These are phyloP conservation scores for Trypanosoma brucei DNA, from an alignment of 208 protist genomes.

Conservation along the genomic window DNA sequence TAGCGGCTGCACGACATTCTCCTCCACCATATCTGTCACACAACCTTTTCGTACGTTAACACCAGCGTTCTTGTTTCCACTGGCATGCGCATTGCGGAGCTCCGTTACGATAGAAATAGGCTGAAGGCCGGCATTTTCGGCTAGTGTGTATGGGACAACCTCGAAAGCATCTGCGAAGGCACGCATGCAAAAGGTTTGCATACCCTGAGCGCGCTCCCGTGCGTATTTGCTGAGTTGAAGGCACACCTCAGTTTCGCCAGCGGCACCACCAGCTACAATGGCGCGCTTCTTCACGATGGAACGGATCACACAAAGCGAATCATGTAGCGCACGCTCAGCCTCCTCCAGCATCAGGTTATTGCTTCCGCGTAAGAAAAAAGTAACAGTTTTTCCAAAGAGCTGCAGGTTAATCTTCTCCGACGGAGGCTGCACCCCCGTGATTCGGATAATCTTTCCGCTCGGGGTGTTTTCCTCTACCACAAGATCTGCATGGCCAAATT, in stretches of 20 bases:
- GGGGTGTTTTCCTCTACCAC: conserved; percentile 92
- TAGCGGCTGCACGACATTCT: conserved; percentile 98
- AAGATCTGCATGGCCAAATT: conserved; percentile 94
- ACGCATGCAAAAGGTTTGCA: conserved; percentile 91
- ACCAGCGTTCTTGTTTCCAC: conserved; percentile 87
- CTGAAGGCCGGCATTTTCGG: conserved; percentile 98
- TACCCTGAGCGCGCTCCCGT: conserved; percentile 78
- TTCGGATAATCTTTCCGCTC: conserved; percentile 92
- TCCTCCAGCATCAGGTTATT: conserved; percentile 98
- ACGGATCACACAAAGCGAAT: conserved; percentile 99
- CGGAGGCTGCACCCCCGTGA: conserved; percentile 89
- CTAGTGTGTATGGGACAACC: conserved; percentile 98
- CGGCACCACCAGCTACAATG: conserved; percentile 95
- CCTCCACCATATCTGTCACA: conserved; percentile 97
- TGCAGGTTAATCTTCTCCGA: conserved; percentile 38
- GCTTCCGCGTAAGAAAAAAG: conserved; percentile 95
- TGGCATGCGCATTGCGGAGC: conserved; percentile 93
- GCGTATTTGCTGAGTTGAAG: conserved; percentile 89
- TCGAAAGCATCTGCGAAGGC: conserved; percentile 98
- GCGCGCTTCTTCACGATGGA: conserved; percentile 97
- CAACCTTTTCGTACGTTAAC: conserved; percentile 96
- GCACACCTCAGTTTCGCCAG: conserved; percentile 96
- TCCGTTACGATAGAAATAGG: conserved; percentile 98
- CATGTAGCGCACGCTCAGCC: conserved; percentile 98
- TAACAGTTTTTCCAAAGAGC: conserved; percentile 92